phyloP scores from a whole-genome alignment of 1,284 basidiomycete species.

The Fomitopsis palustris region DNA sequence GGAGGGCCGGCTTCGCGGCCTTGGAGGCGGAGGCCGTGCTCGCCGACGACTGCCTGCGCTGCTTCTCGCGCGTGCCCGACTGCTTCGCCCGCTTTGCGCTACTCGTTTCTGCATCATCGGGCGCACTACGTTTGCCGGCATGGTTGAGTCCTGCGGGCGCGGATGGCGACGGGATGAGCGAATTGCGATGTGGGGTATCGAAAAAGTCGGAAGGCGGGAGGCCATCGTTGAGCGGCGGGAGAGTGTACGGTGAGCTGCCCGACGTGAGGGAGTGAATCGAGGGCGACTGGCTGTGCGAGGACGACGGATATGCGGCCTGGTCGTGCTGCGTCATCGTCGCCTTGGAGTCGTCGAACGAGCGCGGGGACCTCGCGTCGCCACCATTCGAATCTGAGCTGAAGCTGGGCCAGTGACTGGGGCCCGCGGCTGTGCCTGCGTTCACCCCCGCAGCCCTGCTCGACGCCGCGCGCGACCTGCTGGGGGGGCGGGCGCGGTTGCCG shows the following conservation, averaged over 20 bases:
- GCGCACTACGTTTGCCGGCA: conserved; percentile 17
- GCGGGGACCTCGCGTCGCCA: not conserved
- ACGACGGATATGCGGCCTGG: not conserved
- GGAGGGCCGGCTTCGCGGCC: conserved; percentile 28
- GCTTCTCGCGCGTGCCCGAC: conserved; percentile 12
- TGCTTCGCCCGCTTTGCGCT: conserved; percentile 20
- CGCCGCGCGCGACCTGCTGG: not conserved
- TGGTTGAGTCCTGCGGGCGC: conserved; percentile 14
- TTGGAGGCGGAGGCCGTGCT: conserved; percentile 5
- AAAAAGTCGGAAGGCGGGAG: not conserved
- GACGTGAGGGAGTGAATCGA: conserved; percentile 1
- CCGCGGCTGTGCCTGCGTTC: not conserved
- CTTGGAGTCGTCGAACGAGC: not conserved
- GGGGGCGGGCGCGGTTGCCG: conserved; percentile 33
- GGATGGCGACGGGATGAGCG: conserved; percentile 12
- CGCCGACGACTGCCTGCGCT: conserved; percentile 8
- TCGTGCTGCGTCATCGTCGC: not conserved
- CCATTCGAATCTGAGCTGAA: conserved; percentile 2
- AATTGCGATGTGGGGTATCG: conserved; percentile 4
- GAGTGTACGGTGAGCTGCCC: not conserved
- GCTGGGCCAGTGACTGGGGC: conserved; percentile 8
- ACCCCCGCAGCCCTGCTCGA: not conserved
- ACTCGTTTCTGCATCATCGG: conserved; percentile 13
- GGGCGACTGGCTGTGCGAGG: not conserved
- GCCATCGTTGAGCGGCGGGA: not conserved